These are phyloP conservation scores for Beta vulgaris DNA, from an alignment of 148 eudicot genomes.

Conservation along the genomic window DNA sequence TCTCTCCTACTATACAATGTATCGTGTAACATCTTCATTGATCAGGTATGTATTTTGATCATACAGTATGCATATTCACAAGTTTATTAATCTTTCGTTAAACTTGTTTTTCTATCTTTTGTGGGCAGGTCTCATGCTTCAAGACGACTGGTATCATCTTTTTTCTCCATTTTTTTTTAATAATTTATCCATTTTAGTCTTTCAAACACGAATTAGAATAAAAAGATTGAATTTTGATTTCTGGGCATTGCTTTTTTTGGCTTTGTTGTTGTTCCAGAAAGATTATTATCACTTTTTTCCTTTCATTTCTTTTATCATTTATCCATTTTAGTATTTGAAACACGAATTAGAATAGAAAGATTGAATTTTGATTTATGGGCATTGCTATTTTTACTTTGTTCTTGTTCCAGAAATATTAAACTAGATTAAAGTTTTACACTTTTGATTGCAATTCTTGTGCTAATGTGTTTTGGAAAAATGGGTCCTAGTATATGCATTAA, in stretches of 20 bases:
- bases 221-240: not conserved
- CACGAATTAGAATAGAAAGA: not conserved
- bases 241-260: not conserved
- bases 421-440: not conserved
- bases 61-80: not conserved
- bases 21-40: constrained; percentile 61
- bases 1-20: constrained; percentile 34
- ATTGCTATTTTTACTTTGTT: not conserved
- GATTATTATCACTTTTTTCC: constrained; percentile 41
- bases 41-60: constrained; percentile 45
- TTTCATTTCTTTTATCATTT: not conserved
- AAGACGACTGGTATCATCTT: constrained; percentile 49
- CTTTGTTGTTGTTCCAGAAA: constrained; percentile 39
- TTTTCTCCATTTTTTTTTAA: not conserved
- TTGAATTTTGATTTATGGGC: constrained; percentile 9
- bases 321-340: not conserved
- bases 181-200: not conserved
- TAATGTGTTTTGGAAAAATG: constrained; percentile 4
- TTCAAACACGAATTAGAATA: not conserved
- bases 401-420: not conserved
- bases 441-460: not conserved
- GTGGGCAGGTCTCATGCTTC: constrained; percentile 63
- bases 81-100: not conserved
- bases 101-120: constrained; percentile 1
- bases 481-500: not conserved